Evolutionary conservation across 1,139 yeast species (phyloP).

Genomic region (Candida sanyaensis): DNA sequence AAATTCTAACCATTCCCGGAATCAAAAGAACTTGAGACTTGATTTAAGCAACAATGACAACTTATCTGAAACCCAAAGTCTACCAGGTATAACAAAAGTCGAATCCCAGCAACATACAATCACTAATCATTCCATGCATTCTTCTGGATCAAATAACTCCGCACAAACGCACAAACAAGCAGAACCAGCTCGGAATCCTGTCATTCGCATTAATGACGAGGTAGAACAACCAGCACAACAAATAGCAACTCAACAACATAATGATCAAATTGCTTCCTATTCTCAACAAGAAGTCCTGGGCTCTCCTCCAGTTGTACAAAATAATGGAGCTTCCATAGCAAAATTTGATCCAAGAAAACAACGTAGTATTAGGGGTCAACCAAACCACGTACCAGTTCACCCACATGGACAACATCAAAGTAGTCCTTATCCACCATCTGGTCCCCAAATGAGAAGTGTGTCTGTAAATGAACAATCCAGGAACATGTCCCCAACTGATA

Average conservation of each 20-base stretch:
- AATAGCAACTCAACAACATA: background rate
- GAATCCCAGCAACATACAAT: conserved; percentile 1
- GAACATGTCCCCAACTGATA: background rate
- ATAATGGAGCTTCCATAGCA: background rate
- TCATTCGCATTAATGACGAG: background rate
- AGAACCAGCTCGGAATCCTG: background rate
- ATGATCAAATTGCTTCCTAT: background rate
- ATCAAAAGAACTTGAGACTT: conserved; percentile 33
- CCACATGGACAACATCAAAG: conserved; percentile 1
- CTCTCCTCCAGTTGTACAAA: background rate
- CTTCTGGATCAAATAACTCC: background rate
- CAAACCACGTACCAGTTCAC: background rate
- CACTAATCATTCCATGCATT: conserved; percentile 4
- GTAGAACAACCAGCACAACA: background rate
- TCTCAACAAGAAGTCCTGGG: conserved; percentile 8
- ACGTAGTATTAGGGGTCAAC: conserved; percentile 2
- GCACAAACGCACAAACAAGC: background rate
- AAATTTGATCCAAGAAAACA: conserved; percentile 16
- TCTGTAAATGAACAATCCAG: background rate
- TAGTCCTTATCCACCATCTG: background rate
- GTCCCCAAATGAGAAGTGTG: background rate
- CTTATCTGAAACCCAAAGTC: conserved; percentile 4
- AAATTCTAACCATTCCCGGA: conserved; percentile 18
- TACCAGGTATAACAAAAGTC: conserved; percentile 3
- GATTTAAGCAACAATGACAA: conserved; percentile 18